A percentile compares a stretch with the other conserved stretches of the same genome.
These are phyloP conservation scores for Hypomontagnella submonticulosa DNA, from an alignment of 495 filamentous ascomycete genomes.

Conservation along the genomic window DNA sequence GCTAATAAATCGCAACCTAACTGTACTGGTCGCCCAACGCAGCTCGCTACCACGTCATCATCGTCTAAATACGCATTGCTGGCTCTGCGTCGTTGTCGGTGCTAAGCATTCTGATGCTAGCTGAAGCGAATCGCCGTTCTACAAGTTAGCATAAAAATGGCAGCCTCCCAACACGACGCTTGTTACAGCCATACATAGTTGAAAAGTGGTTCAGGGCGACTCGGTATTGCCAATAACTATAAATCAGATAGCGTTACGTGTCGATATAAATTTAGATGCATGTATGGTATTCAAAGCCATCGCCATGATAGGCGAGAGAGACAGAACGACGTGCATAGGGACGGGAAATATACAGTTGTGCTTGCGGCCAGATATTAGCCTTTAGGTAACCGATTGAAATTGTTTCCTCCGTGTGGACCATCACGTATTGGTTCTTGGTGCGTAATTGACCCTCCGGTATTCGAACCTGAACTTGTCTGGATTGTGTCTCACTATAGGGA, in stretches of 20 bases:
- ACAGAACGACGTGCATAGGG: constrained; percentile 21
- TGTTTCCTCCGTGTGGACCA: neutral
- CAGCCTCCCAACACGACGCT: constrained; percentile 6
- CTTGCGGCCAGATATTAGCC: constrained; percentile 21
- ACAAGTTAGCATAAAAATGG: constrained; percentile 6
- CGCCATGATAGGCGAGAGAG: neutral
- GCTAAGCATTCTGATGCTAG: constrained; percentile 5
- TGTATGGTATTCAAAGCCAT: neutral
- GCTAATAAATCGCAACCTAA: constrained; percentile 4
- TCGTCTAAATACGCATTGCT: constrained; percentile 2
- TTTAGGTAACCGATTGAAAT: constrained; percentile 17
- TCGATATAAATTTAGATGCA: neutral
- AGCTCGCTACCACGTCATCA: constrained; percentile 27
- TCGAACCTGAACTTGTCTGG: neutral
- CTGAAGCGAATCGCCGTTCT: constrained; percentile 13
- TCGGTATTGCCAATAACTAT: neutral
- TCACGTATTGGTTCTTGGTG: constrained; percentile 11
- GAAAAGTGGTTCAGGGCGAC: neutral
- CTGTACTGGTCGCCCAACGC: constrained; percentile 14
- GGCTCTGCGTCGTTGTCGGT: constrained; percentile 22
- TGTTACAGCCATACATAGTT: constrained; percentile 4
- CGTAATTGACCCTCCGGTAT: constrained; percentile 5
- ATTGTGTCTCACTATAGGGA: neutral
- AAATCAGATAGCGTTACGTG: constrained; percentile 4
- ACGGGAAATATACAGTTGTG: constrained; percentile 16